These are phyloP conservation scores for Mortierella sp. DNA, from an alignment of 371 early-diverging fungal species.

Conservation along the genomic window DNA sequence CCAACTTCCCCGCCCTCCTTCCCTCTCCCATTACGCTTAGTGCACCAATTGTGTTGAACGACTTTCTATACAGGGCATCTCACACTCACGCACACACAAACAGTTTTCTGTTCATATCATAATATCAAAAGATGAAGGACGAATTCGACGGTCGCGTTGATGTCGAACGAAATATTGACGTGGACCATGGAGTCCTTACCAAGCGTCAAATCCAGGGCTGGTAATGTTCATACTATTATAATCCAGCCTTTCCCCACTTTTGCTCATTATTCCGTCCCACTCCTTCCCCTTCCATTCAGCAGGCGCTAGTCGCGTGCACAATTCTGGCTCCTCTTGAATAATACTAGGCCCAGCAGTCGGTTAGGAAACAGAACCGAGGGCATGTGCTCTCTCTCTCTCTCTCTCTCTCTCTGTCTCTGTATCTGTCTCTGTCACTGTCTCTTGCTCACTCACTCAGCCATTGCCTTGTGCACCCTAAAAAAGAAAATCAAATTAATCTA, in stretches of 20 bases:
- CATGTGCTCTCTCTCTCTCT: no score
- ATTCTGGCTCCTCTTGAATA: no score
- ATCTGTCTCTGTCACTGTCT: no score
- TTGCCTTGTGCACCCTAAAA: no score
- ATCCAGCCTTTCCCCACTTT: neutral
- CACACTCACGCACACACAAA: neutral
- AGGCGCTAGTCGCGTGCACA: neutral
- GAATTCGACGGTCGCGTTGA: neutral
- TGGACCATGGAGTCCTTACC: constrained; percentile 22
- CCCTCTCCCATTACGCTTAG: neutral
- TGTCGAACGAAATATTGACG: constrained; percentile 10
- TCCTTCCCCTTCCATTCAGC: neutral
- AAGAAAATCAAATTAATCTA: no score
- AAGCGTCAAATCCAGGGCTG: constrained; percentile 55
- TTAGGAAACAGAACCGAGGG: no score
- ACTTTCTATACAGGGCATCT: neutral
- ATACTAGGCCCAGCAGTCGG: no score
- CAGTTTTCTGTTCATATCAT: neutral
- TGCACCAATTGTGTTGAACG: neutral
- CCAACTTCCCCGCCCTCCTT: no score
- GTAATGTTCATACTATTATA: constrained; percentile 9
- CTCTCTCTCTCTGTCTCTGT: no score
- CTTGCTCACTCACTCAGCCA: no score
- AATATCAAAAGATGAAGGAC: neutral
- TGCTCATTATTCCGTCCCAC: neutral